Base-by-base conservation (phyloP, 1,284 basidiomycete genomes). In the Irpex sp. region DNA sequence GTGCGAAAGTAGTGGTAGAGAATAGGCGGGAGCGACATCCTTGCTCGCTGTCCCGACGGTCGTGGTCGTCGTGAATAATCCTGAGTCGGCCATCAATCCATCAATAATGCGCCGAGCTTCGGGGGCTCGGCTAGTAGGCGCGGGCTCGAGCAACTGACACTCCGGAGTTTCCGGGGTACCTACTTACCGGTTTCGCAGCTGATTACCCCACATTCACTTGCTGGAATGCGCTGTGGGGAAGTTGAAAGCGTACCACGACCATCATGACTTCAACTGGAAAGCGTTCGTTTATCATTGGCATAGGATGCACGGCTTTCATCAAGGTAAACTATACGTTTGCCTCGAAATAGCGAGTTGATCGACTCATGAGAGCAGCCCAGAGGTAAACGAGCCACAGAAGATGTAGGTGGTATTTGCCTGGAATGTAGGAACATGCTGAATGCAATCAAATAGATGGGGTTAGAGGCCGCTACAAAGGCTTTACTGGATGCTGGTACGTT, bases 391-490 rank as follows among this genome's bases (percentile, higher is more conserved):
- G 79, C 82, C 0, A 89, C 88, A 0, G 87, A 91, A 62, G 88
- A 90, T 70, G 88, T 87, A 53, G n/a, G 39, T 7, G 6, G 46
- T 11, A 3, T 31, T 8, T 46, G 50, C 31, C 19, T 61, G 54
- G 31, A n/a, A 9, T n/a, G 21, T 19, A 19, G 54, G 3, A 13
- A 13, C 15, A 13, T 6, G 33, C 35, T 56, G 9, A 47, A 43
- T 49, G 8, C 50, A 17, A 33, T 61, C 11, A 47, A 60, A 21
- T 71, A 88, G 87, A 91, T 92, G 87, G 88, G 89, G 1, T 78
- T 94, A 63, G 93, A 95, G 74, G 93, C 92, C 5, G 85, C 88
- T 1, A 92, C 91, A 2, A 94, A 95, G 70, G 93, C 92, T 0
- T 80, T 95, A 19, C 83, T 94, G 26, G 93, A 95, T 71, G 92